phyloP scores from a whole-genome alignment of 331 rosid species.

The Rhamnella rubrinervis region DNA sequence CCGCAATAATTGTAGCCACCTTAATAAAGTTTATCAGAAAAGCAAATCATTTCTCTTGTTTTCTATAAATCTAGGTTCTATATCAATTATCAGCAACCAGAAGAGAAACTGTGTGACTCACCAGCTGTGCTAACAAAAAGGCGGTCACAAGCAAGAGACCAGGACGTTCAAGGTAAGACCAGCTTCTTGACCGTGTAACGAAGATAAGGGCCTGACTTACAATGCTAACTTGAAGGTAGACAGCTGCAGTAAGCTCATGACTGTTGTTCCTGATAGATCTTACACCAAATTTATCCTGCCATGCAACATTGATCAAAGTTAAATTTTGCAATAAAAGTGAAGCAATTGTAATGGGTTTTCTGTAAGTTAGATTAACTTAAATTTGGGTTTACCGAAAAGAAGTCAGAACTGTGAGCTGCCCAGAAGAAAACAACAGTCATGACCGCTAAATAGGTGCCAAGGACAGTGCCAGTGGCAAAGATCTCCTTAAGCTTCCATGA shows the following conservation, averaged over 20 bases:
- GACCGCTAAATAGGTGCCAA: constrained; percentile 84
- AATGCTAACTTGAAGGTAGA: constrained; percentile 91
- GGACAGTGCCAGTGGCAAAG: constrained; percentile 74
- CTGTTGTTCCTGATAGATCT: constrained; percentile 40
- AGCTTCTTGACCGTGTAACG: constrained; percentile 84
- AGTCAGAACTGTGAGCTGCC: constrained; percentile 57
- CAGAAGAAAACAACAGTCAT: constrained; percentile 94
- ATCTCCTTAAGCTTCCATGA: constrained; percentile 93
- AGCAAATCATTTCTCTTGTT: background rate
- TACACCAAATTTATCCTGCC: constrained; percentile 71
- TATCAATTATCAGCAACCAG: background rate
- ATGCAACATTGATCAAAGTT: constrained; percentile 1
- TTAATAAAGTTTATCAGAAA: constrained; percentile 10
- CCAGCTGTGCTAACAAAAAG: constrained; percentile 72
- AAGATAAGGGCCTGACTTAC: constrained; percentile 94
- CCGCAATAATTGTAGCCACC: constrained; percentile 80
- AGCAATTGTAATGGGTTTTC: background rate
- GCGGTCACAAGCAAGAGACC: constrained; percentile 63
- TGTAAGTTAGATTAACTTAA: background rate
- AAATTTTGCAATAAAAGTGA: background rate
- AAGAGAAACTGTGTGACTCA: constrained; percentile 26
- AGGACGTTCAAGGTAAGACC: constrained; percentile 91
- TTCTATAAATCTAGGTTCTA: background rate
- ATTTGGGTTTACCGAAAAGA: constrained; percentile 55
- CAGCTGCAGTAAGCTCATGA: constrained; percentile 71